These are phyloP conservation scores for Fistulifera pelliculosa DNA, from an alignment of 108 stramenopile species.

Conservation along the genomic window DNA sequence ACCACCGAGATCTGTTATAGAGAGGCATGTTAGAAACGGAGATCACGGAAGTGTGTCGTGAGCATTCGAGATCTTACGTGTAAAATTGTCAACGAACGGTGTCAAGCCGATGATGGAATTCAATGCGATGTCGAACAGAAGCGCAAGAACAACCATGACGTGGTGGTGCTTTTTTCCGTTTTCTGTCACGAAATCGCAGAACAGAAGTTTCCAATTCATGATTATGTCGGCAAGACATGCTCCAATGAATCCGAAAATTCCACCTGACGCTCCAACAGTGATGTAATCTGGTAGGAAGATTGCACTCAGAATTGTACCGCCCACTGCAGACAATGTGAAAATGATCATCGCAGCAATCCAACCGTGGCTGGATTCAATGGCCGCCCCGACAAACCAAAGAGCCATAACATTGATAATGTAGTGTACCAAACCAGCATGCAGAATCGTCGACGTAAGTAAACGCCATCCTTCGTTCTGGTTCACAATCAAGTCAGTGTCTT, in stretches of 20 bases:
- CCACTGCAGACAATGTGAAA: conserved; percentile 70
- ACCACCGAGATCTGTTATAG: conserved; percentile 54
- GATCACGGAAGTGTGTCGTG: no score
- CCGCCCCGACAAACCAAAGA: conserved; percentile 83
- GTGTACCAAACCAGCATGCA: conserved; percentile 96
- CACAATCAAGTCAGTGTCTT: conserved; percentile 82
- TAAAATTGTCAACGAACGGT: conserved; percentile 89
- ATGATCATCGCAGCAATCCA: conserved; percentile 47
- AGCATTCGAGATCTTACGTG: conserved; percentile 34
- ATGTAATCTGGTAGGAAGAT: conserved; percentile 87
- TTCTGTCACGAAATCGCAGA: conserved; percentile 62
- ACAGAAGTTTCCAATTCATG: conserved; percentile 89
- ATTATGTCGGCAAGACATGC: conserved; percentile 84
- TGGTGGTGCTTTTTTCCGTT: conserved; percentile 58
- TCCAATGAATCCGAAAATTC: conserved; percentile 91
- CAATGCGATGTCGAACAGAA: conserved; percentile 70
- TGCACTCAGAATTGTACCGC: conserved; percentile 81
- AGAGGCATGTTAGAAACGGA: no score
- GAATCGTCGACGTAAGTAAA: conserved; percentile 75
- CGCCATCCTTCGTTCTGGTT: conserved; percentile 73
- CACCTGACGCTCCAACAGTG: conserved; percentile 87
- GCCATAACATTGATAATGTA: conserved; percentile 86
- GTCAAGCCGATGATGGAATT: conserved; percentile 80
- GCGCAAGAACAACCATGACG: conserved; percentile 51
- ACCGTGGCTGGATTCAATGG: conserved; percentile 85